These are phyloP conservation scores for Rubus idaeus DNA, from an alignment of 306 rosid genomes.

Conservation along the genomic window DNA sequence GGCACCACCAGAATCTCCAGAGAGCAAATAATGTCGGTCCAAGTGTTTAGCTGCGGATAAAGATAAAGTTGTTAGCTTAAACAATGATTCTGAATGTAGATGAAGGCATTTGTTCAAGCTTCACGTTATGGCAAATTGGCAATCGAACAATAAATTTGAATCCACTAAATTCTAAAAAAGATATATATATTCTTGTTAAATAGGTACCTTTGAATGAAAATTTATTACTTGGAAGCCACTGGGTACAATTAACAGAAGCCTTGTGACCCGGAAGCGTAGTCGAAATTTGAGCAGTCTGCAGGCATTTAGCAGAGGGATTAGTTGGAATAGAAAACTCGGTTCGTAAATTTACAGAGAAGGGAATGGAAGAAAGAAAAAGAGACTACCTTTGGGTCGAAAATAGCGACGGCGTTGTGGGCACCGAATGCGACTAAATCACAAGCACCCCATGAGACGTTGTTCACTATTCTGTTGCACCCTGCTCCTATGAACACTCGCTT, in stretches of 20 bases:
- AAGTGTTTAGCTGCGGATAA: slow-evolving; percentile 57
- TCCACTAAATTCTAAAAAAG: no score
- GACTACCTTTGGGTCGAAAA: slow-evolving; percentile 77
- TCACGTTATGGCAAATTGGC: no score
- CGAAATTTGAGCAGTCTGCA: slow-evolving; percentile 82
- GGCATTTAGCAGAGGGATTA: not conserved
- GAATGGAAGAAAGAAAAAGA: slow-evolving; percentile 4
- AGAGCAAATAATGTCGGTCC: slow-evolving; percentile 68
- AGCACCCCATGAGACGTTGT: slow-evolving; percentile 93
- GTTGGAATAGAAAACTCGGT: not conserved
- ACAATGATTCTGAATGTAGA: not conserved
- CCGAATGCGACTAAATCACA: slow-evolving; percentile 83
- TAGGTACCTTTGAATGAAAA: slow-evolving; percentile 63
- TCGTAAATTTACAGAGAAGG: not conserved
- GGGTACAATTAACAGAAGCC: slow-evolving; percentile 89
- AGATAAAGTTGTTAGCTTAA: not conserved
- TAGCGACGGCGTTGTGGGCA: slow-evolving; percentile 84
- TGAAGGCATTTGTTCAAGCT: no score
- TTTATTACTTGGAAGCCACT: slow-evolving; percentile 82
- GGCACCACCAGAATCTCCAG: slow-evolving; percentile 86
- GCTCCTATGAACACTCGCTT: slow-evolving; percentile 78
- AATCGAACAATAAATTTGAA: not conserved
- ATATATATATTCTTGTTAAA: no score
- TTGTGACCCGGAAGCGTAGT: slow-evolving; percentile 89
- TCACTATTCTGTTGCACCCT: slow-evolving; percentile 87